A percentile compares a stretch with the other conserved stretches of the same genome.
Conservation (phyloP, 23 red algal genomes). For the Chondrus crispus region DNA sequence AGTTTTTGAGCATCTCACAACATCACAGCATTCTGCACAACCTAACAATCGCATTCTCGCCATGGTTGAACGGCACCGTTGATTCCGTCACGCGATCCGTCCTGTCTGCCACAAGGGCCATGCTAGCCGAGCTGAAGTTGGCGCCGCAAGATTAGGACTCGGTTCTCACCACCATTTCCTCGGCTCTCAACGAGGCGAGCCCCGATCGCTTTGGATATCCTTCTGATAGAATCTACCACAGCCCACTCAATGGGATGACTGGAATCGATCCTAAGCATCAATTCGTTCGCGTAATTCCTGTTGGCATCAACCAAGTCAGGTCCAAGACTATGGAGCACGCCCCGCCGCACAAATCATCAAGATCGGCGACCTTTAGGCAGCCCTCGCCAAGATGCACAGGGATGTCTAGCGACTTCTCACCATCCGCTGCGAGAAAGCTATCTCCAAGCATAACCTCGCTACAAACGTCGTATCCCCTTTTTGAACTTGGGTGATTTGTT, state of each 20-base stretch:
- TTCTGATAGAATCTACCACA: background rate
- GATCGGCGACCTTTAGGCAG: background rate
- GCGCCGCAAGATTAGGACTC: background rate
- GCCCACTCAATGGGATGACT: background rate
- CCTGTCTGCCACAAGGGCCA: slow-evolving; percentile 15
- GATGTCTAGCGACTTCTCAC: background rate
- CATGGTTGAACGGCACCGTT: slow-evolving; percentile 29
- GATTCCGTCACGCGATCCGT: slow-evolving; percentile 38
- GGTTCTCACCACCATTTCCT: background rate
- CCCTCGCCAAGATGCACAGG: background rate
- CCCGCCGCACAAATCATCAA: background rate
- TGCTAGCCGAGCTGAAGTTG: background rate
- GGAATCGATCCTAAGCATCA: background rate
- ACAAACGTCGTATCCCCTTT: background rate
- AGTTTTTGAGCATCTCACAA: background rate
- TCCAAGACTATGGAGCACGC: background rate
- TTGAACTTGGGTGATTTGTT: background rate
- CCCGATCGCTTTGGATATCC: background rate
- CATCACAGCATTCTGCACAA: slow-evolving; percentile 1
- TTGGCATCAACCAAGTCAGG: background rate
- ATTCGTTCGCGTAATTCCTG: background rate
- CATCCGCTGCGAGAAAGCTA: background rate
- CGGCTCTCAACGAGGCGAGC: background rate
- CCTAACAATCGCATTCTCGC: background rate
- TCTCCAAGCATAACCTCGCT: background rate